phyloP scores from a whole-genome alignment of 2,329 filamentous ascomycete species.

The Stemphylium vesicarium region DNA sequence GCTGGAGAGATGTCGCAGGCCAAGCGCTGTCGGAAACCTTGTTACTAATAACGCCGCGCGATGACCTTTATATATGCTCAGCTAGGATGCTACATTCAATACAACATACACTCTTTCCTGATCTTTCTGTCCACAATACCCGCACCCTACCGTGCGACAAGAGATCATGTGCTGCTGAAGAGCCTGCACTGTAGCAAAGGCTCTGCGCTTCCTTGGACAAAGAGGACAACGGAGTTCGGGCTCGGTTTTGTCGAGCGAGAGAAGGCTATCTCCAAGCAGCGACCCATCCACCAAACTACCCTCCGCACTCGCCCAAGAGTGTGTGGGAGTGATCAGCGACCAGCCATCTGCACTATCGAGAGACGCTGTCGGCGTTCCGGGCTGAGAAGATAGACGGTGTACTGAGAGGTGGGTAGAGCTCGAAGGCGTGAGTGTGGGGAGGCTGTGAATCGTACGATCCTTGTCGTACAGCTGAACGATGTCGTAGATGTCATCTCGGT shows the following conservation, averaged over 20 bases:
- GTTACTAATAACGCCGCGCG: too few relatives aligned
- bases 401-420: background rate
- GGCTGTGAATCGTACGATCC: slow-evolving; percentile 7
- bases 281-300: background rate
- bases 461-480: slow-evolving; percentile 13
- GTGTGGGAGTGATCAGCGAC: slow-evolving; percentile 4
- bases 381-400: background rate
- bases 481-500: slow-evolving; percentile 7
- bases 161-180: background rate
- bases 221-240: background rate
- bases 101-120: too few relatives aligned
- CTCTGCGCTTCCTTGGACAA: background rate
- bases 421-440: background rate
- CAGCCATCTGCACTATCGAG: slow-evolving; percentile 1
- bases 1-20: too few relatives aligned
- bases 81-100: too few relatives aligned
- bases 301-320: background rate
- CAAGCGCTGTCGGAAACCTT: too few relatives aligned
- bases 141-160: too few relatives aligned
- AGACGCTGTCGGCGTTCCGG: background rate
- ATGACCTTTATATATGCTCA: too few relatives aligned
- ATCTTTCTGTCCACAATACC: too few relatives aligned
- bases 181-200: slow-evolving; percentile 2
- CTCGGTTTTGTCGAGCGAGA: background rate
- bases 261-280: background rate